phyloP scores from a whole-genome alignment of 2,329 filamentous ascomycete species.

The Venturia effusa region DNA sequence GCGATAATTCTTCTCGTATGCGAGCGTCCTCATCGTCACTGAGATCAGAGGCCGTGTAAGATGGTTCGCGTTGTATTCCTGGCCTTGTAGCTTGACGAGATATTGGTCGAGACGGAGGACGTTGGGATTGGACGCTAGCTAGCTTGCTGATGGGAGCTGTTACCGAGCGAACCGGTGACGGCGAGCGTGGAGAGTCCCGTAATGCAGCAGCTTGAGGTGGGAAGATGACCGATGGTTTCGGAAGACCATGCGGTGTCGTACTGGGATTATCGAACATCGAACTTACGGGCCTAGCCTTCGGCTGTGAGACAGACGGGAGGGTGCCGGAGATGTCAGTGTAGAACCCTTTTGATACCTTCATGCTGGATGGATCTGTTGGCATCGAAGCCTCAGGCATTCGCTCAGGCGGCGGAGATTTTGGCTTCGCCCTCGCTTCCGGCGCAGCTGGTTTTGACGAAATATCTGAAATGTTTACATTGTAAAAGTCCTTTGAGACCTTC shows the following conservation, averaged over 20 bases:
- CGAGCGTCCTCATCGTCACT: slow-evolving; percentile 60
- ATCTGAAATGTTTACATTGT: background rate
- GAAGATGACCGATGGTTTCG: slow-evolving; percentile 40
- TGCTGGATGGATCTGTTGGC: slow-evolving; percentile 5
- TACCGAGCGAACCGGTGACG: slow-evolving; percentile 55
- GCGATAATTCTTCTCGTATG: slow-evolving; percentile 51
- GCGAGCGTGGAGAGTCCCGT: slow-evolving; percentile 54
- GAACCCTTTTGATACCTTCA: slow-evolving; percentile 9
- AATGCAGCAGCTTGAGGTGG: slow-evolving; percentile 22
- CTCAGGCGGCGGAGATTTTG: background rate
- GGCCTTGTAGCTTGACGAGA: background rate
- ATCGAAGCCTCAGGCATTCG: background rate
- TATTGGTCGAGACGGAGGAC: slow-evolving; percentile 7
- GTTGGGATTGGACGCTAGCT: background rate
- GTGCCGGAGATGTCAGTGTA: slow-evolving; percentile 25
- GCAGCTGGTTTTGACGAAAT: background rate
- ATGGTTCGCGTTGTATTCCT: background rate
- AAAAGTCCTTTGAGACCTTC: slow-evolving; percentile 7
- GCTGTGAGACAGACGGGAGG: slow-evolving; percentile 39
- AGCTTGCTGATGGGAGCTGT: slow-evolving; percentile 34
- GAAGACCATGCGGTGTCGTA: slow-evolving; percentile 16
- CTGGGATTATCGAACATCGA: background rate
- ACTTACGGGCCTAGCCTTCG: background rate
- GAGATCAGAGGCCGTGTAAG: slow-evolving; percentile 22
- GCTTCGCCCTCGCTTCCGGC: slow-evolving; percentile 2